Percentiles rank a stretch among this genome's conserved stretches.
Conservation (phyloP, 495 filamentous ascomycete species). For the Rostrohypoxylon terebratum region DNA sequence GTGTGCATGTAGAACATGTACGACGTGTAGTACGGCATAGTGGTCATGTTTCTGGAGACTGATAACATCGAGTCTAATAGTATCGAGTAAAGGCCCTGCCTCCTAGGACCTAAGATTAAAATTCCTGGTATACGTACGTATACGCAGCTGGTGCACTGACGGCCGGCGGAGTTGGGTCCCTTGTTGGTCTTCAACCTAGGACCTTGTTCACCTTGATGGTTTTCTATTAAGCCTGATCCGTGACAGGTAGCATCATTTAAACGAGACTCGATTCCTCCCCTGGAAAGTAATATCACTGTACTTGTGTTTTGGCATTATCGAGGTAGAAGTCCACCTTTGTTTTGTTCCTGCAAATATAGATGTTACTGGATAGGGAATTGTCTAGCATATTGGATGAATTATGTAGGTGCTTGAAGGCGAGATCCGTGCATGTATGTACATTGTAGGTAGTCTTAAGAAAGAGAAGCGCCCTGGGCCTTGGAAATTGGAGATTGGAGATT, state of each 20-base stretch:
- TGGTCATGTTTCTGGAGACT: neutral
- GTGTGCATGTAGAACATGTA: constrained; percentile 4
- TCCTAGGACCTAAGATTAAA: neutral
- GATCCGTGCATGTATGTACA: too few relatives aligned
- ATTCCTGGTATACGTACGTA: neutral
- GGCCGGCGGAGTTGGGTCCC: constrained; percentile 11
- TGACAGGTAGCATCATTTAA: neutral
- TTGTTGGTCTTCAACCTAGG: constrained; percentile 12
- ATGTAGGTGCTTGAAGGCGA: too few relatives aligned
- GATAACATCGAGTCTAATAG: neutral
- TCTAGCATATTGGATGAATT: too few relatives aligned
- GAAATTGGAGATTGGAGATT: too few relatives aligned
- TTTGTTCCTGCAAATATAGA: too few relatives aligned
- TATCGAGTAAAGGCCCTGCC: neutral
- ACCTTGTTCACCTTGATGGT: constrained; percentile 20
- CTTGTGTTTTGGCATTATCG: too few relatives aligned
- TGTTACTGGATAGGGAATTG: too few relatives aligned
- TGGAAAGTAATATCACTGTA: too few relatives aligned
- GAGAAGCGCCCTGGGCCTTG: too few relatives aligned
- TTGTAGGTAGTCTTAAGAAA: too few relatives aligned
- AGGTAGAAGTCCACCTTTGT: too few relatives aligned
- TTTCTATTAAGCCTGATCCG: neutral
- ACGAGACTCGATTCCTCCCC: too few relatives aligned
- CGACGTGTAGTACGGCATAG: neutral
- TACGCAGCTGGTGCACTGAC: neutral